Evolutionary conservation across 345 rosid genomes (phyloP), one percentile per base, ranked within the genome.

Genomic region (Kernera saxatilis): DNA sequence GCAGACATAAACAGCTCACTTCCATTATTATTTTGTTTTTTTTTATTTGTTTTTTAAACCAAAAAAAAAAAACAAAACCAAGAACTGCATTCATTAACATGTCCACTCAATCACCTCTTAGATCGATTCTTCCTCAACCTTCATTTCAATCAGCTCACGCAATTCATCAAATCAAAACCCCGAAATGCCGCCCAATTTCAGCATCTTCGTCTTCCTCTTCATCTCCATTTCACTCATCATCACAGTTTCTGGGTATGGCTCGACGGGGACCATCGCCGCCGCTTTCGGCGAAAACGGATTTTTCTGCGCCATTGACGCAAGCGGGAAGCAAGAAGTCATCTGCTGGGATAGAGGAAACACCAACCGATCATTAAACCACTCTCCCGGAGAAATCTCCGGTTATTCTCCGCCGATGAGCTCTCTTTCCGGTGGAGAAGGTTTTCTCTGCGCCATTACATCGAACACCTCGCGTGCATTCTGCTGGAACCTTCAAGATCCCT

Each of bases 371-470:
- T 15, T 72, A 48, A 33, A 71, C 37, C 67, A 61, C 0, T 51
- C 86, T 6, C 44, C 85, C 0, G 54, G 84, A 5, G 63, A n/a
- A 21, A 21, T 43, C 15, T 60, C 71, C 6, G 67, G 46, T 35
- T 81, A 49, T 69, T 67, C 88, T 46, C 89, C 88, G 1, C 64
- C 88, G 0, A 86, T 87, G 92, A 82, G 85, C 0, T 82, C 93
- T 8, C 88, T 91, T 33, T 84, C 91, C 6, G 98, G 95, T 7
- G 98, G 98, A 0, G 91, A 89, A 50, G 97, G 88, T 2, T 83
- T 93, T 82, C 82, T 93, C 12, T 93, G 99, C 71, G 95, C 96
- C 64, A 83, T 93, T 70, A 67, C 88, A 53, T 81, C 93, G 1
- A 93, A 86, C 82, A 85, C 77, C n/a, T 93, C 97, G 2, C 88